phyloP scores from a whole-genome alignment of 1,139 yeast genomes.

The Candida pseudoviswanathii region DNA sequence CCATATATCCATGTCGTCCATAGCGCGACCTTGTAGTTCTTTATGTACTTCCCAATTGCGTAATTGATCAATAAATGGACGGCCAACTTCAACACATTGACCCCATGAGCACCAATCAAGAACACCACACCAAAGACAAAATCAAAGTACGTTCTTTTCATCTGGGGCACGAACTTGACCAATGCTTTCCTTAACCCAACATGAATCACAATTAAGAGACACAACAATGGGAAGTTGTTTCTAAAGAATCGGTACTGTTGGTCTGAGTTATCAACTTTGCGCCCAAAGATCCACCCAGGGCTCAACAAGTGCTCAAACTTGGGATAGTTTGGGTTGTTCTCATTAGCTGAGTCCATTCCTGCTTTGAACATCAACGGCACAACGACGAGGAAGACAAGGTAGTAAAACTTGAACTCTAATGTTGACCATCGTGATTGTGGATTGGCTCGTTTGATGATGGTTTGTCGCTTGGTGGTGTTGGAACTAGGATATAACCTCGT shows the following conservation, averaged over 20 bases:
- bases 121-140: slow-evolving; percentile 69
- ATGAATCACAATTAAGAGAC: slow-evolving; percentile 58
- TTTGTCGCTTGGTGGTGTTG: slow-evolving; percentile 45
- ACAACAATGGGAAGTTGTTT: slow-evolving; percentile 67
- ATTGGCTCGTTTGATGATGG: slow-evolving; percentile 46
- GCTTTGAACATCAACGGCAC: slow-evolving; percentile 84
- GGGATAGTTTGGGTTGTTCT: slow-evolving; percentile 74
- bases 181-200: slow-evolving; percentile 45
- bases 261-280: slow-evolving; percentile 89
- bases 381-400: slow-evolving; percentile 59
- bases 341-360: slow-evolving; percentile 80
- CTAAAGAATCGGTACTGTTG: slow-evolving; percentile 86
- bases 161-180: slow-evolving; percentile 20
- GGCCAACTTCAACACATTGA: slow-evolving; percentile 62
- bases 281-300: slow-evolving; percentile 75
- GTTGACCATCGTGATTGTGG: slow-evolving; percentile 70
- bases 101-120: slow-evolving; percentile 79
- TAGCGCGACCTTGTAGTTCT: slow-evolving; percentile 31
- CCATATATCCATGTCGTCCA: slow-evolving; percentile 75
- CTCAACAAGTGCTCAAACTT: slow-evolving; percentile 61
- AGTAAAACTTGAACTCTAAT: slow-evolving; percentile 69
- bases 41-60: slow-evolving; percentile 48
- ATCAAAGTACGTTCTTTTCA: slow-evolving; percentile 61
- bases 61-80: slow-evolving; percentile 60
- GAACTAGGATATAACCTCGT: slow-evolving; percentile 63